Percentiles rank a stretch among this genome's conserved stretches.
phyloP scores from a whole-genome alignment of 1,139 yeast species.

The Pichia sp. region DNA sequence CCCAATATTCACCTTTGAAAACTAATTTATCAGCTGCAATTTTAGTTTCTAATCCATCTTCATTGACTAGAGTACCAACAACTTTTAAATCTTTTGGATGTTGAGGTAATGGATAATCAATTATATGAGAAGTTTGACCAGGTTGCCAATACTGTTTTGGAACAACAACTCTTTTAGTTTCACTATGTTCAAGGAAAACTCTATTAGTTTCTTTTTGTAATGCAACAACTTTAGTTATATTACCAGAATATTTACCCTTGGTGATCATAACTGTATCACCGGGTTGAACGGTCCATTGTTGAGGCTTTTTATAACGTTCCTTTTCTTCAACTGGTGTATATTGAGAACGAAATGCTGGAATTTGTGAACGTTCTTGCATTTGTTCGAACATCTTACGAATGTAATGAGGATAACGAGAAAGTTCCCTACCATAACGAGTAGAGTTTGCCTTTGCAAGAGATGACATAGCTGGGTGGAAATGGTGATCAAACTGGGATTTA shows the following conservation, averaged over 20 bases:
- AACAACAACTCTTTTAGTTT: slow-evolving; percentile 44
- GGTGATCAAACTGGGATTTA: not conserved
- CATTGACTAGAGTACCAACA: slow-evolving; percentile 69
- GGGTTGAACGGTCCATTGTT: slow-evolving; percentile 47
- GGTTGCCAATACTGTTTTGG: slow-evolving; percentile 73
- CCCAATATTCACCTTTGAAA: slow-evolving; percentile 63
- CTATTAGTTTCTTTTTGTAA: slow-evolving; percentile 45
- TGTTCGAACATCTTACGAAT: slow-evolving; percentile 25
- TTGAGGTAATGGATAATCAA: slow-evolving; percentile 51
- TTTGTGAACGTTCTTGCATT: slow-evolving; percentile 25
- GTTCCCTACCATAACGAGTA: slow-evolving; percentile 24
- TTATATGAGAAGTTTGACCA: slow-evolving; percentile 65
- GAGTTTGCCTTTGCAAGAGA: slow-evolving; percentile 8
- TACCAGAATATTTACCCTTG: slow-evolving; percentile 66
- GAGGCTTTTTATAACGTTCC: slow-evolving; percentile 33
- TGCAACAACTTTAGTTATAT: slow-evolving; percentile 52
- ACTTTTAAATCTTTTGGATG: slow-evolving; percentile 61
- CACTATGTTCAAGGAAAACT: slow-evolving; percentile 50
- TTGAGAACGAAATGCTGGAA: slow-evolving; percentile 26
- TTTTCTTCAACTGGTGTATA: slow-evolving; percentile 31
- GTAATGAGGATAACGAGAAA: slow-evolving; percentile 26
- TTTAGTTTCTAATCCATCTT: slow-evolving; percentile 49
- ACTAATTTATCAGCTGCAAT: slow-evolving; percentile 75
- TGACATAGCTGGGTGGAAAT: slow-evolving; percentile 5
- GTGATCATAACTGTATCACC: slow-evolving; percentile 65